A percentile compares a stretch with the other conserved stretches of the same genome.
Conservation (phyloP, 140 eudicot species). For the Flaveria floridana region DNA sequence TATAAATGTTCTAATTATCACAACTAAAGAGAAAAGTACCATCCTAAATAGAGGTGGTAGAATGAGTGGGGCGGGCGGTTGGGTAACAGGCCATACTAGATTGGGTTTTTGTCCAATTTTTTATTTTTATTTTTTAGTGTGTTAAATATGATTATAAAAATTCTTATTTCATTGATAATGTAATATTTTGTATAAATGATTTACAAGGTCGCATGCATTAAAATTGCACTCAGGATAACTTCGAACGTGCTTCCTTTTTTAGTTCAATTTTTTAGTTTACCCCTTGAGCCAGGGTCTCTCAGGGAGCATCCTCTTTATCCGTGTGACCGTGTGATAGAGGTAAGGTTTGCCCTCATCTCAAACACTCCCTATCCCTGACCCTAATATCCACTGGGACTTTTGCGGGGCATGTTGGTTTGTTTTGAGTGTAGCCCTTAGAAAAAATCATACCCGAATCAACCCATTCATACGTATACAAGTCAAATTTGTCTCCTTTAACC, state of each 20-base stretch:
- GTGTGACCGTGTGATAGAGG: no score
- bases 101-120: background rate
- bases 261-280: background rate
- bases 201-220: constrained; percentile 10
- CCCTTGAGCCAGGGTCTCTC: no score
- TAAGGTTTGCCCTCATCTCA: no score
- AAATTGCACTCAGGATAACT: constrained; percentile 6
- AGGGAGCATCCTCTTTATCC: no score
- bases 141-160: background rate
- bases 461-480: background rate
- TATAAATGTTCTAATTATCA: constrained; percentile 1
- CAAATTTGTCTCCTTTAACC: background rate
- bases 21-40: background rate
- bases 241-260: background rate
- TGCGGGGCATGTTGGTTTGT: no score
- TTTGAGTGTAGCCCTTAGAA: background rate
- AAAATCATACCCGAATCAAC: constrained; percentile 2
- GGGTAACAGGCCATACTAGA: background rate
- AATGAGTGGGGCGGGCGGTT: background rate
- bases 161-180: background rate
- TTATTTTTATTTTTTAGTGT: background rate
- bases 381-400: no score
- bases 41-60: constrained; percentile 1
- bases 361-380: no score
- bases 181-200: background rate